Percentiles rank a stretch among this genome's conserved stretches.
Evolutionary conservation across 2,329 filamentous ascomycete genomes (phyloP).

Genomic region (Huntiella abstrusa): DNA sequence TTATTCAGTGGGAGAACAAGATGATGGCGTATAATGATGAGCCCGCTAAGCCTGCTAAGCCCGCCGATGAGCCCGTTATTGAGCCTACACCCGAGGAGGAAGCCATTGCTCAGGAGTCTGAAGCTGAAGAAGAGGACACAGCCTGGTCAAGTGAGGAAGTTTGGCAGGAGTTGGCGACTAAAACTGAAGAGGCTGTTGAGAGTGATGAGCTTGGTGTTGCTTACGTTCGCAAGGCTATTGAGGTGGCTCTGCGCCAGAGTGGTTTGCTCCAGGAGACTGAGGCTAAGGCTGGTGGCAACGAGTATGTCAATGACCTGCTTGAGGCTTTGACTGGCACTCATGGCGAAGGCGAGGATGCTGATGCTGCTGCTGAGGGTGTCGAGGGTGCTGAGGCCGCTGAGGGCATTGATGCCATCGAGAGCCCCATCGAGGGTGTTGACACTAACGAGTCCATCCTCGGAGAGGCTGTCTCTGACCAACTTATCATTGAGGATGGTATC

Average conservation of each 20-base stretch:
- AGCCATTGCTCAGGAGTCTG: slow-evolving; percentile 11
- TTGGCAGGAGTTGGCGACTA: slow-evolving; percentile 36
- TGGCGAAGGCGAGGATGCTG: slow-evolving; percentile 1
- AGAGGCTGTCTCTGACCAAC: neutral
- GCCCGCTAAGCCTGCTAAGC: slow-evolving; percentile 13
- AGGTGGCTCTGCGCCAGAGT: slow-evolving; percentile 35
- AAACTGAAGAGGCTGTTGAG: slow-evolving; percentile 37
- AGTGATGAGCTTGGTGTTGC: slow-evolving; percentile 35
- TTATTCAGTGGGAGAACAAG: slow-evolving; percentile 49
- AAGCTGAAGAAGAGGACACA: slow-evolving; percentile 12
- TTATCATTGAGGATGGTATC: neutral
- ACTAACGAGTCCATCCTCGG: neutral
- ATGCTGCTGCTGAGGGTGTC: neutral
- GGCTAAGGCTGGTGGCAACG: slow-evolving; percentile 25
- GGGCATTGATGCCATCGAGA: slow-evolving; percentile 7
- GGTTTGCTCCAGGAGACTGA: slow-evolving; percentile 28
- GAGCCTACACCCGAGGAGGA: slow-evolving; percentile 11
- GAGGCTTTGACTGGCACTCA: slow-evolving; percentile 24
- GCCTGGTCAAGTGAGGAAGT: slow-evolving; percentile 18
- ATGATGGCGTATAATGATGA: slow-evolving; percentile 32
- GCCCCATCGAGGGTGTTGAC: neutral
- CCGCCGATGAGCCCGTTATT: slow-evolving; percentile 11
- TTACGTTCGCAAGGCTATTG: slow-evolving; percentile 33
- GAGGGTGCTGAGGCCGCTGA: slow-evolving; percentile 3
- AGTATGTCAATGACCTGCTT: slow-evolving; percentile 32